Evolutionary conservation across 257 asterid genomes (phyloP), one percentile per base, ranked within the genome.

Genomic region (Salvia hispanica): DNA sequence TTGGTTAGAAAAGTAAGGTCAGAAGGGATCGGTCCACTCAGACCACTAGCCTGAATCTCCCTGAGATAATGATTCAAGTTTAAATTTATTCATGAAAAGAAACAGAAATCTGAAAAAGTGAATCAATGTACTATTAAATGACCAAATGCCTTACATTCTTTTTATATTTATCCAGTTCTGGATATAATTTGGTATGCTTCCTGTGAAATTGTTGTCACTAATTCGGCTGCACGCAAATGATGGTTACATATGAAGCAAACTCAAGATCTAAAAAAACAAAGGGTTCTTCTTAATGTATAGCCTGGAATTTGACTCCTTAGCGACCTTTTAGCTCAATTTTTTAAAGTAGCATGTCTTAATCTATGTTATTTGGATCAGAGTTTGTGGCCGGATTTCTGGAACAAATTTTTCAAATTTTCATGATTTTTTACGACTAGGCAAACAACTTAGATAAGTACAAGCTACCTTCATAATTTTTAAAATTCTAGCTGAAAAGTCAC

Each of bases 1-100:
- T 67, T 77, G 48, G 86, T 86, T 36, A 88, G 67, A 66, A 74
- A 71, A 66, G 80, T 78, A 78, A 88, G 79, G 50, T 78, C 72
- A 36, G 77, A 36, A 69, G 94, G 96, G 71, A 88, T 81, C 6
- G 94, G 94, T 9, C 91, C 96, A 5, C 58, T 43, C 62, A 88
- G 67, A 73, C 96, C 96, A 65, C 91, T 88, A 25, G 57, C 96
- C 78, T 86, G 91, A 60, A 86, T 84, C 15, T 4, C 45, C 39
- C 96, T 88, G 83, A 21, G 58, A 75, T 45, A 71, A 15, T 2
- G 16, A 50, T 57, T 48, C 62, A 37, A 66, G 44, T 58, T 51
- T 2, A 15, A 16, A 16, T 0, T 15, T 51, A 48, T 14, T 1
- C 4, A 51, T 5, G 12, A 25, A 25, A 25, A 25, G 2, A 25